Evolutionary conservation across 2,329 filamentous ascomycete genomes (phyloP), one percentile per base, ranked within the genome.

Genomic region (Alternaria sp.): DNA sequence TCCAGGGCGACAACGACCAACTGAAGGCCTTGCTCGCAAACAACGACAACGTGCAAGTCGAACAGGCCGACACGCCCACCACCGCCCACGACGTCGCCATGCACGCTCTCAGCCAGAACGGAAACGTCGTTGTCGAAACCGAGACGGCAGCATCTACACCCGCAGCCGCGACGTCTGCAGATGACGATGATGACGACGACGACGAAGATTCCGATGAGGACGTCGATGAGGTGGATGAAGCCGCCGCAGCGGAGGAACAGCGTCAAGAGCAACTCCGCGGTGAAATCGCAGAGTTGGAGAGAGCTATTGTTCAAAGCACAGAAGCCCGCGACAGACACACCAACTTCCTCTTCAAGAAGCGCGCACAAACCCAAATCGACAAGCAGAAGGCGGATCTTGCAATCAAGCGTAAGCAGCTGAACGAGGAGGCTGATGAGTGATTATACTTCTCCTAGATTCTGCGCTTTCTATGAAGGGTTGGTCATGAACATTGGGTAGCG

Each of bases 281-380:
- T 60, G 85, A 88, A 74, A 86, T 89, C 56, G 82, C 81, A 5
- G 86, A 88, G 70, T 69, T 88, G 66, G 82, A 87, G 73, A 80
- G 81, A 50, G 82, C 85, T 62, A 82, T 88, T 44, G 79, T 79
- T 44, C 75, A 79, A 25, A 81, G 81, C 19, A 77, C 82, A 26
- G 76, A 74, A 49, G 78, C 82, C 56, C 79, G 82, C 65, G 80
- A 83, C 49, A 80, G 79, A 26, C 79, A 82, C 64, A 77, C 74
- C 19, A 87, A 87, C 63, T 75, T 75, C 12, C 80, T 88, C 62
- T 78, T 87, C 67, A 84, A 82, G 74, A 79, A 81, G 66, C 80
- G 86, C 59, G 76, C 86, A 58, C 77, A 83, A 69, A 80, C 81
- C 46, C 85, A 83, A 61, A 80, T 87, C 49, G 79, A 82, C 26